Percentiles rank a stretch among this genome's conserved stretches.
Conservation (phyloP, 768 basidiomycete genomes). For the Amanita brunnescens region DNA sequence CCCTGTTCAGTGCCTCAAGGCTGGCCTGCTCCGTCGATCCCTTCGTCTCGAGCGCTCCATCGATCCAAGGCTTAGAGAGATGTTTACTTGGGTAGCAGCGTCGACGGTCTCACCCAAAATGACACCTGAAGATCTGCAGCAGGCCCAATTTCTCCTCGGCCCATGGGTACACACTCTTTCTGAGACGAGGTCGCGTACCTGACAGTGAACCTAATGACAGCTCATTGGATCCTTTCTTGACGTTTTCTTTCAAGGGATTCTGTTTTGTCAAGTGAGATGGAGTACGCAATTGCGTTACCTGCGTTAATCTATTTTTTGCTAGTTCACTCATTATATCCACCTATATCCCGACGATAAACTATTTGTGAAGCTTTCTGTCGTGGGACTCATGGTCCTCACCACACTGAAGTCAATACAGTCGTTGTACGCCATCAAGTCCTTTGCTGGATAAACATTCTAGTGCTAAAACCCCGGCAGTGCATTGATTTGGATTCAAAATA, state of each 20-base stretch:
- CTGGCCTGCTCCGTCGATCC: background rate
- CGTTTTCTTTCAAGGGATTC: constrained; percentile 21
- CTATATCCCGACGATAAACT: constrained; percentile 17
- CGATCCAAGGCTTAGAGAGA: no score
- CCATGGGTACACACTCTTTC: constrained; percentile 21
- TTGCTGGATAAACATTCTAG: background rate
- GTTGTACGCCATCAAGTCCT: constrained; percentile 16
- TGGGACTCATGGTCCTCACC: constrained; percentile 18
- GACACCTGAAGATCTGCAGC: constrained; percentile 17
- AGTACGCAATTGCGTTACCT: background rate
- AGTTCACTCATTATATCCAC: constrained; percentile 22
- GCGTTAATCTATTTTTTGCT: background rate
- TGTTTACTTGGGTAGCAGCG: background rate
- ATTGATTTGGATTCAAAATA: constrained; percentile 22
- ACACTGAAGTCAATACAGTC: constrained; percentile 23
- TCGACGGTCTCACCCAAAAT: constrained; percentile 7
- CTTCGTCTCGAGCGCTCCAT: no score
- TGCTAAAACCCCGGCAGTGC: constrained; percentile 14
- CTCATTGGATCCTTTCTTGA: constrained; percentile 22
- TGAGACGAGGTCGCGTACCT: background rate
- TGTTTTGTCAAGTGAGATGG: constrained; percentile 20
- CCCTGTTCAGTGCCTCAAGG: background rate
- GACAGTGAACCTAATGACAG: constrained; percentile 10
- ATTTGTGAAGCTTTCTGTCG: constrained; percentile 15
- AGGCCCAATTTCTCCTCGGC: constrained; percentile 20